Conservation (phyloP, 306 rosid genomes). For the Styphnolobium japonicum region DNA sequence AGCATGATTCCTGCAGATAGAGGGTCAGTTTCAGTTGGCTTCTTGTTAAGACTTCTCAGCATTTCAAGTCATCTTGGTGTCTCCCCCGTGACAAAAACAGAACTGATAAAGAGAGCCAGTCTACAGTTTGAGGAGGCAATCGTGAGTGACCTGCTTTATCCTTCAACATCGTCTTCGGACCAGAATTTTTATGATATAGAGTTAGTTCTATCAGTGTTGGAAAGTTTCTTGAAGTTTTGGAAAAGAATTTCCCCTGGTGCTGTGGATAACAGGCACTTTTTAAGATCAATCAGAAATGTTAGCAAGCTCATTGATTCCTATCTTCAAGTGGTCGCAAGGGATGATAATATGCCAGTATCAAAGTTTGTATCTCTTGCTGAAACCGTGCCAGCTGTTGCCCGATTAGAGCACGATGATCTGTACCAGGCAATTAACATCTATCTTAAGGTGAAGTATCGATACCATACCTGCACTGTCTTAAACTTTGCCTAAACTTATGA, state of each 20-base stretch:
- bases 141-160: constrained; percentile 66
- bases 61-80: constrained; percentile 57
- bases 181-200: constrained; percentile 66
- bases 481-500: not conserved
- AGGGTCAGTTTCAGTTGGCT: constrained; percentile 80
- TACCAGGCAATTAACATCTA: constrained; percentile 86
- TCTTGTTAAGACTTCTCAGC: constrained; percentile 69
- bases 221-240: constrained; percentile 71
- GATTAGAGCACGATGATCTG: constrained; percentile 70
- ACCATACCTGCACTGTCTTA: not conserved
- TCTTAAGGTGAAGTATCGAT: constrained; percentile 65
- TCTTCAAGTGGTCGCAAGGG: constrained; percentile 80
- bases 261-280: constrained; percentile 44
- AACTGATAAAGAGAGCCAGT: constrained; percentile 69
- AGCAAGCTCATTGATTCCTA: constrained; percentile 88
- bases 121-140: constrained; percentile 80
- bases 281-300: constrained; percentile 60
- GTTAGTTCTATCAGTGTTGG: constrained; percentile 64
- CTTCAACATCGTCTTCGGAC: constrained; percentile 47
- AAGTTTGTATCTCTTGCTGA: constrained; percentile 70
- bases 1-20: constrained; percentile 80
- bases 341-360: constrained; percentile 64
- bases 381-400: constrained; percentile 73
- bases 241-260: constrained; percentile 61
- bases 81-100: constrained; percentile 65